Base-by-base conservation (phyloP, 257 asterid species). In the Gardenia jasminoides region DNA sequence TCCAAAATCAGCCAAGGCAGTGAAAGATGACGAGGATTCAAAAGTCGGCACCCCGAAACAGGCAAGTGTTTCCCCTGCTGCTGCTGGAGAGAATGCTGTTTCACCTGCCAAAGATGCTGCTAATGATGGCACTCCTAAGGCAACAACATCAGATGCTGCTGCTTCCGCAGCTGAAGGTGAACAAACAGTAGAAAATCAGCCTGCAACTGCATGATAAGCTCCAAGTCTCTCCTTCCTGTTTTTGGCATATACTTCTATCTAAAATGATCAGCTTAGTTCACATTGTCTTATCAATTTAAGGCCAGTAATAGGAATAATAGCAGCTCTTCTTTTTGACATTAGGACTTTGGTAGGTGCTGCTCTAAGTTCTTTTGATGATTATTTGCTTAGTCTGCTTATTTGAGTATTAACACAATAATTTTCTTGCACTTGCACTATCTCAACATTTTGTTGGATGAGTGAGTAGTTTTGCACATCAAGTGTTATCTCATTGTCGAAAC, bases 291-390 rank as follows among this genome's bases (percentile, higher is more conserved):
- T 61, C 61, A 9, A 77, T 61, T 30, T 69, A 39, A 44, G 24
- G 33, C 48, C 31, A 67, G 65, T 36, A 71, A 36, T 61, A 58
- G 72, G 79, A 86, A 87, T 87, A 86, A 90, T 70, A 71, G 84
- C 58, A 76, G 75, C 72, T 80, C 56, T 70, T 68, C 67, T 62
- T 28, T 80, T 67, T 78, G 78, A 24, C 22, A 17, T 48, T 41
- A 41, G 61, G 44, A 79, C 58, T 66, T 78, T 67, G 20, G 41
- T 36, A 46, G 72, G 71, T 62, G 33, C 79, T 68, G 70, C 61
- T 56, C 16, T 20, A 73, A 73, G 74, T 72, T 78, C 20, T 74
- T 62, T 62, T 12, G 26, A 11, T 70, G 62, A 30, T 33, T 72
- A 36, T 68, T 76, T 69, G 17, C 52, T 69, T 24, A 62, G 67